These are phyloP conservation scores for Fraxinus dipetala DNA, from an alignment of 305 asterid genomes.

Conservation along the genomic window DNA sequence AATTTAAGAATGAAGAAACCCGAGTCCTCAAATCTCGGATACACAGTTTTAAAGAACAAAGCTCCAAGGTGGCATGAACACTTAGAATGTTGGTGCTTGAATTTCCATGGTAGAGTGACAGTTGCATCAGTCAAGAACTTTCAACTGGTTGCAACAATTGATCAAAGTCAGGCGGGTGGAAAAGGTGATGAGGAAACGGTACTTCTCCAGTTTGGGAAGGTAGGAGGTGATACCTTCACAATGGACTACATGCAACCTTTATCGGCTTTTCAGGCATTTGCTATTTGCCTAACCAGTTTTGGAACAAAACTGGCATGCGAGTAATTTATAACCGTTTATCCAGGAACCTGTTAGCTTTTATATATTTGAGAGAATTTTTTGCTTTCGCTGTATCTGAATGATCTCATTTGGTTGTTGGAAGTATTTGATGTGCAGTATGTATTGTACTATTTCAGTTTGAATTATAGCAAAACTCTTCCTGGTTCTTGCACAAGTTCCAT, in stretches of 20 bases:
- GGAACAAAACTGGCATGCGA: conserved; percentile 93
- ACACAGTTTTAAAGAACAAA: conserved; percentile 68
- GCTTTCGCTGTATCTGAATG: conserved; percentile 2
- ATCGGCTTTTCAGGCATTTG: conserved; percentile 89
- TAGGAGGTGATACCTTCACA: conserved; percentile 70
- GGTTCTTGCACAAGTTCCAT: neutral
- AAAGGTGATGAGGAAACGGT: conserved; percentile 83
- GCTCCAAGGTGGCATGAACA: conserved; percentile 96
- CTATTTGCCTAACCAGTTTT: conserved; percentile 83
- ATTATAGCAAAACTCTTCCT: neutral
- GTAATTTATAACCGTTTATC: conserved; percentile 12
- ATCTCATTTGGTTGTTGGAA: conserved; percentile 11
- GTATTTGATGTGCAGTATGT: conserved; percentile 25
- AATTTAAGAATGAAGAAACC: conserved; percentile 31
- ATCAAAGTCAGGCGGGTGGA: conserved; percentile 74
- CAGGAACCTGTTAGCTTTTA: neutral
- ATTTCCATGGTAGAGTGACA: conserved; percentile 94
- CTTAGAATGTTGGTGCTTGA: conserved; percentile 95
- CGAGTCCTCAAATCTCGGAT: conserved; percentile 21
- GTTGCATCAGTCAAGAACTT: conserved; percentile 94
- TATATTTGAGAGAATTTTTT: neutral
- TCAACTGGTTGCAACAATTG: conserved; percentile 71
- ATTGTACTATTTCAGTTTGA: neutral
- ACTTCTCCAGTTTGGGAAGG: conserved; percentile 85
- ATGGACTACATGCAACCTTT: conserved; percentile 86